A percentile compares a stretch with the other conserved stretches of the same genome.
These are phyloP conservation scores for Colletotrichum sansevieriae DNA, from an alignment of 2,329 filamentous ascomycete species.

Conservation along the genomic window DNA sequence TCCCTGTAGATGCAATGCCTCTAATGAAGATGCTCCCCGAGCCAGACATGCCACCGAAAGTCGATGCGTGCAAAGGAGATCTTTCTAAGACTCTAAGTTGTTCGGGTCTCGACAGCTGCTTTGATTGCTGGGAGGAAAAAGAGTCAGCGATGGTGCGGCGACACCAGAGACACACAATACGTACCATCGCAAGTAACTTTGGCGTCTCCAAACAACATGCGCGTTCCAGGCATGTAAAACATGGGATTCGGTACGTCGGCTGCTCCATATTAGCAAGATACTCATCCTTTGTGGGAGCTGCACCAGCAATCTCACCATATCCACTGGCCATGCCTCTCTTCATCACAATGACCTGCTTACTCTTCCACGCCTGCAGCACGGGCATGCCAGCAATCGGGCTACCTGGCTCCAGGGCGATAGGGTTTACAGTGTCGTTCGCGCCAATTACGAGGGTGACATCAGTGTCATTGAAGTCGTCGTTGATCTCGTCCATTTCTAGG, in stretches of 20 bases:
- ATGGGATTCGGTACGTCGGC: slow-evolving; percentile 93
- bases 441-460: slow-evolving; percentile 91
- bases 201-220: slow-evolving; percentile 94
- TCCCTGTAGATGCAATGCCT: slow-evolving; percentile 38
- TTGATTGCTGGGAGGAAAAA: slow-evolving; percentile 53
- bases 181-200: slow-evolving; percentile 84
- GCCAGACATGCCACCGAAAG: slow-evolving; percentile 21
- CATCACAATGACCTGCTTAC: slow-evolving; percentile 93
- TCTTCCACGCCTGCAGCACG: slow-evolving; percentile 93
- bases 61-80: slow-evolving; percentile 27
- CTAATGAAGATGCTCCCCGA: slow-evolving; percentile 28
- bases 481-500: slow-evolving; percentile 96
- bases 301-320: slow-evolving; percentile 71
- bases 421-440: slow-evolving; percentile 93
- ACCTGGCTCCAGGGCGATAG: slow-evolving; percentile 86
- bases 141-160: slow-evolving; percentile 37
- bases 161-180: slow-evolving; percentile 44
- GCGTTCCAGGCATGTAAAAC: slow-evolving; percentile 91
- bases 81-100: slow-evolving; percentile 35
- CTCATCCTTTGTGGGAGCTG: neutral
- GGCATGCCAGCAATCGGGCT: slow-evolving; percentile 93
- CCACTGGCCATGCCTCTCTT: slow-evolving; percentile 91
- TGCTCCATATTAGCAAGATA: slow-evolving; percentile 48
- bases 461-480: slow-evolving; percentile 88
- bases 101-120: slow-evolving; percentile 52